Evolutionary conservation across 2,329 filamentous ascomycete species (phyloP).

Genomic region (Verruconis gallopava): DNA sequence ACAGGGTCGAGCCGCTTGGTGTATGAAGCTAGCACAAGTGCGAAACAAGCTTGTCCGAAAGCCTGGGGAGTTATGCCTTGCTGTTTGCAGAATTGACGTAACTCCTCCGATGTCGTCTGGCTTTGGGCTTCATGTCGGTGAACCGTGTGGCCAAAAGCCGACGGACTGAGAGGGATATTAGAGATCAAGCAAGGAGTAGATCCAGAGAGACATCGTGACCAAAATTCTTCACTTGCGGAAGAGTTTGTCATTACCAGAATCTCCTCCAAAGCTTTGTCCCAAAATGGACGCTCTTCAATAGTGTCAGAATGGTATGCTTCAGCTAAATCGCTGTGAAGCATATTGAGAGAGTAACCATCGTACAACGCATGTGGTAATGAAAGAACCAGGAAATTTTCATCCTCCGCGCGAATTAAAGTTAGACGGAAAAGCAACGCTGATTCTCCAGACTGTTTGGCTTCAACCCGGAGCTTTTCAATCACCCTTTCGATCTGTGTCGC

Average conservation of each 20-base stretch:
- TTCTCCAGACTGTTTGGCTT: constrained; percentile 8
- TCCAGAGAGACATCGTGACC: constrained; percentile 50
- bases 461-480: neutral
- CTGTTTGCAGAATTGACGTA: constrained; percentile 50
- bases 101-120: constrained; percentile 24
- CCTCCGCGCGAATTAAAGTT: constrained; percentile 22
- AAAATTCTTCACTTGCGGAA: constrained; percentile 47
- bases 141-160: constrained; percentile 12
- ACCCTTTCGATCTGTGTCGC: constrained; percentile 16
- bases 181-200: constrained; percentile 2
- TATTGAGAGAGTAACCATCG: constrained; percentile 69
- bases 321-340: constrained; percentile 60
- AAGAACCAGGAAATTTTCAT: constrained; percentile 38
- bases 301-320: constrained; percentile 45
- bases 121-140: constrained; percentile 38
- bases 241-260: constrained; percentile 35
- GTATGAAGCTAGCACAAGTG: constrained; percentile 52
- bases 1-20: constrained; percentile 56
- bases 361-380: constrained; percentile 81
- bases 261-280: constrained; percentile 41
- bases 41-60: constrained; percentile 65
- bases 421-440: constrained; percentile 23
- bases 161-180: neutral
- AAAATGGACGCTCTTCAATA: constrained; percentile 30
- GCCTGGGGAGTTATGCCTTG: constrained; percentile 62